Conservation (phyloP, 148 eudicot genomes). For the Gaultheria prostrata region DNA sequence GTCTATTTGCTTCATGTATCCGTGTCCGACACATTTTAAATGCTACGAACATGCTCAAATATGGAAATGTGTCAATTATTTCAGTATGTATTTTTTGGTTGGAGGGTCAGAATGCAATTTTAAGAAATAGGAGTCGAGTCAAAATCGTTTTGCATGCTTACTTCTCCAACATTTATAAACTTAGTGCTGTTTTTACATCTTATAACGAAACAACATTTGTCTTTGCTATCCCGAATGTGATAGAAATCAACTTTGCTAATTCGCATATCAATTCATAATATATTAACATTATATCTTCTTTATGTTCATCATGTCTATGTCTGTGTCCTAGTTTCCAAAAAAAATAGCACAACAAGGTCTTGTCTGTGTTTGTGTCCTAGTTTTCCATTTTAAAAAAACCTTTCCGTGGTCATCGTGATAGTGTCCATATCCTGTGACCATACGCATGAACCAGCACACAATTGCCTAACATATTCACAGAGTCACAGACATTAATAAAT, state of each 20-base stretch:
- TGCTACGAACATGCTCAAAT: too few relatives aligned
- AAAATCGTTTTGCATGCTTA: neutral
- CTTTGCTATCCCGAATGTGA: neutral
- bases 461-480: neutral
- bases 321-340: neutral
- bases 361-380: too few relatives aligned
- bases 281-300: neutral
- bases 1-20: too few relatives aligned
- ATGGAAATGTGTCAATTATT: too few relatives aligned
- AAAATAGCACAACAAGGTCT: too few relatives aligned
- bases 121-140: neutral
- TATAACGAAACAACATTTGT: neutral
- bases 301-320: neutral
- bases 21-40: too few relatives aligned
- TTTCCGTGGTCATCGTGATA: too few relatives aligned
- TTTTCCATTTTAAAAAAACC: too few relatives aligned
- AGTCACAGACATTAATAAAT: neutral
- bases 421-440: too few relatives aligned
- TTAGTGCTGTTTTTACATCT: neutral
- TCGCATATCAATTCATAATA: neutral
- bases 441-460: neutral
- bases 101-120: too few relatives aligned
- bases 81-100: too few relatives aligned
- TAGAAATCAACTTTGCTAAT: too few relatives aligned
- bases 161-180: neutral